Percentiles rank a stretch among this genome's conserved stretches.
Evolutionary conservation across 75 land plant species (phyloP).

Genomic region (Pinus taeda): DNA sequence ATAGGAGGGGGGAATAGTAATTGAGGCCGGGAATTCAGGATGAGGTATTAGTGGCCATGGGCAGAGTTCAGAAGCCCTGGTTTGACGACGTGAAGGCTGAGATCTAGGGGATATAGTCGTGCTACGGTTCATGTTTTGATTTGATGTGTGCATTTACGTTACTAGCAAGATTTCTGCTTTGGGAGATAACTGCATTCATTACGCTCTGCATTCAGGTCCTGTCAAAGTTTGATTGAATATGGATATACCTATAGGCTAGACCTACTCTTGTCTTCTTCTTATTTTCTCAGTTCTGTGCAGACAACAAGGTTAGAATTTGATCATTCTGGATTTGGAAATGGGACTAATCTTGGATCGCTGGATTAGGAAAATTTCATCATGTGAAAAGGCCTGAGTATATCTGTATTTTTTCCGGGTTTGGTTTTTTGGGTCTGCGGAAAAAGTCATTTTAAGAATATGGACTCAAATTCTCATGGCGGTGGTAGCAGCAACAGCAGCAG

Average conservation of each 20-base stretch:
- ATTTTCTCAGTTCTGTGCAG: background rate
- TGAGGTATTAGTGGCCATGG: too few relatives aligned
- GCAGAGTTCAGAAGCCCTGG: too few relatives aligned
- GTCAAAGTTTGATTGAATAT: background rate
- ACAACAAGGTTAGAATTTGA: too few relatives aligned
- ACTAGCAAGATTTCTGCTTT: constrained; percentile 4
- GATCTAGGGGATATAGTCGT: background rate
- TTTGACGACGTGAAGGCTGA: background rate
- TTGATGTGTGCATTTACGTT: background rate
- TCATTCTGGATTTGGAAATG: too few relatives aligned
- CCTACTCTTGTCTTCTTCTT: too few relatives aligned
- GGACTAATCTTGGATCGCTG: background rate
- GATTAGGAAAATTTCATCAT: background rate
- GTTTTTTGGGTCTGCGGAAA: background rate
- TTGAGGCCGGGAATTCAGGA: too few relatives aligned
- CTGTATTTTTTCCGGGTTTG: background rate
- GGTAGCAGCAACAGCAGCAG: background rate
- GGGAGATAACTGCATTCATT: background rate
- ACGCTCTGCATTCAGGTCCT: background rate
- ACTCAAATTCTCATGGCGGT: background rate
- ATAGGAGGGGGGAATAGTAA: too few relatives aligned
- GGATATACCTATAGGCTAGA: background rate
- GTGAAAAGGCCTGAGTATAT: background rate
- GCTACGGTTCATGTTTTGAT: background rate
- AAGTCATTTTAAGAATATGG: background rate